Percentiles rank a stretch among this genome's conserved stretches.
phyloP scores from a whole-genome alignment of 345 rosid species.

The Eucalyptus pauciflora region DNA sequence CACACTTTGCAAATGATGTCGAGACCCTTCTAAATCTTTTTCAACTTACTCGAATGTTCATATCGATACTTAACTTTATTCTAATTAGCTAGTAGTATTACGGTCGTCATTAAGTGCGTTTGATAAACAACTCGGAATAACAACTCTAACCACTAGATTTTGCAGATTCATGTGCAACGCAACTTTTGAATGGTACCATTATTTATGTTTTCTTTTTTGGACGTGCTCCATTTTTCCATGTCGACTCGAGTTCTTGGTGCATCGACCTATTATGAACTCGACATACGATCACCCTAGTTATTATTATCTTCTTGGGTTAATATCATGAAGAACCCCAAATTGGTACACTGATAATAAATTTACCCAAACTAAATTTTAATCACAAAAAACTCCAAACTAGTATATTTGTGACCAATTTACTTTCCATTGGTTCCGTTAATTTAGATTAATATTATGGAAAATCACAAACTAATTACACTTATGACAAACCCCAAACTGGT shows the following conservation, averaged over 20 bases:
- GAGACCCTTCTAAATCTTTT: background rate
- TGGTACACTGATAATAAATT: too few species aligned
- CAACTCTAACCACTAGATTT: background rate
- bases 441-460: too few species aligned
- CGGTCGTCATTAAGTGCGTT: accelerated
- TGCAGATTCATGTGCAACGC: accelerated
- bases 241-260: background rate
- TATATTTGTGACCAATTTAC: too few species aligned
- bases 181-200: background rate
- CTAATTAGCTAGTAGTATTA: background rate
- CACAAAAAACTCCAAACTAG: too few species aligned
- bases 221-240: background rate
- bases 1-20: background rate
- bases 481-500: too few species aligned
- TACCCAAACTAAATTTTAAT: too few species aligned
- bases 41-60: background rate
- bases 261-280: background rate
- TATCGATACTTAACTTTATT: background rate
- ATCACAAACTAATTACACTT: too few species aligned
- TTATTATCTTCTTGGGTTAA: background rate
- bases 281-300: background rate
- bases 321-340: too few species aligned
- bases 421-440: too few species aligned
- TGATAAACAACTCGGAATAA: background rate
- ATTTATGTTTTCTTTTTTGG: background rate